phyloP scores from a whole-genome alignment of 2,329 filamentous ascomycete species.

The Xylariaceae sp. region DNA sequence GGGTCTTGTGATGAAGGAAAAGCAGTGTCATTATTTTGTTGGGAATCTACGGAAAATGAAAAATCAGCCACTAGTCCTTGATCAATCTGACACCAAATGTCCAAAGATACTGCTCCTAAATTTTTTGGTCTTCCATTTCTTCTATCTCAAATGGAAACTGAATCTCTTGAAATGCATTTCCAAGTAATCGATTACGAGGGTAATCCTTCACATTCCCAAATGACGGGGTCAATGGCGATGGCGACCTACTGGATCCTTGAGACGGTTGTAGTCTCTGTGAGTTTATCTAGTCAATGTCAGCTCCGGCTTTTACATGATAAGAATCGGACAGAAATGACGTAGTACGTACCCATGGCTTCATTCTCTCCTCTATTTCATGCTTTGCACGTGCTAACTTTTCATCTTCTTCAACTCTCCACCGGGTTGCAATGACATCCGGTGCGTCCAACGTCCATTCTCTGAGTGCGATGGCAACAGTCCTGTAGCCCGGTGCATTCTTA shows the following conservation, averaged over 20 bases:
- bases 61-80: conserved; percentile 22
- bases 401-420: conserved; percentile 59
- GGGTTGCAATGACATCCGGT: conserved; percentile 46
- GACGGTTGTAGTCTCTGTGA: conserved; percentile 22
- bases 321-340: not conserved
- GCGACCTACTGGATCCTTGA: conserved; percentile 26
- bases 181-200: conserved; percentile 18
- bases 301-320: not conserved
- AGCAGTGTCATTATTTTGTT: conserved; percentile 29
- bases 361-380: conserved; percentile 42
- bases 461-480: conserved; percentile 44
- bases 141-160: conserved; percentile 29
- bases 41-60: conserved; percentile 25
- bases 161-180: conserved; percentile 20
- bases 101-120: conserved; percentile 6
- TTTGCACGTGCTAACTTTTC: conserved; percentile 41
- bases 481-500: conserved; percentile 61
- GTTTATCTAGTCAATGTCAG: conserved; percentile 18
- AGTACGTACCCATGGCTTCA: conserved; percentile 34
- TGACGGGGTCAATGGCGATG: conserved; percentile 18
- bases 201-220: conserved; percentile 13
- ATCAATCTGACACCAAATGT: too few species aligned
- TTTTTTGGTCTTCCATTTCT: conserved; percentile 22
- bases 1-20: conserved; percentile 22
- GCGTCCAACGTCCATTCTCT: conserved; percentile 51